These are phyloP conservation scores for Biscogniauxia mediterranea DNA, from an alignment of 2,329 filamentous ascomycete genomes.

Conservation along the genomic window DNA sequence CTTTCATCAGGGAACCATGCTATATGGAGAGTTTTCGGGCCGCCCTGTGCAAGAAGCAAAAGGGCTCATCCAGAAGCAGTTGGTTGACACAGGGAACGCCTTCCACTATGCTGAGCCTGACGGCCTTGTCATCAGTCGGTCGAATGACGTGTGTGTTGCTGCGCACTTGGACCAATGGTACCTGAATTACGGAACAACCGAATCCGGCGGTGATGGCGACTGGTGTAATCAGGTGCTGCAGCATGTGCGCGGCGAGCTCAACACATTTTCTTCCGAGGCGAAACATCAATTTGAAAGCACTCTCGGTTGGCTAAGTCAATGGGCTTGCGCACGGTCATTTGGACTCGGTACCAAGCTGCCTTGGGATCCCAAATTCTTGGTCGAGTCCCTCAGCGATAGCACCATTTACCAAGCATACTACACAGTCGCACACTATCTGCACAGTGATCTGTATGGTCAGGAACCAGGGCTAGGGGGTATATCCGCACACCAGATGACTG, in stretches of 20 bases:
- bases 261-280: slow-evolving; percentile 6
- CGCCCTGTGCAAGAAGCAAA: background rate
- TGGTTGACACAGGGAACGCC: slow-evolving; percentile 74
- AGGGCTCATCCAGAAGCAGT: slow-evolving; percentile 43
- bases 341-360: slow-evolving; percentile 5
- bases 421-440: slow-evolving; percentile 6
- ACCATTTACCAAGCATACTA: slow-evolving; percentile 9
- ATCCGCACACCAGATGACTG: slow-evolving; percentile 1
- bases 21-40: slow-evolving; percentile 83
- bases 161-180: slow-evolving; percentile 97
- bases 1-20: slow-evolving; percentile 91
- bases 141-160: slow-evolving; percentile 89
- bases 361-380: slow-evolving; percentile 1
- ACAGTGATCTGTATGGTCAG: slow-evolving; percentile 4
- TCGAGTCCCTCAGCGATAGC: slow-evolving; percentile 7
- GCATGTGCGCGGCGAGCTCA: slow-evolving; percentile 1
- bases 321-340: slow-evolving; percentile 2
- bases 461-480: background rate
- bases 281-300: slow-evolving; percentile 3
- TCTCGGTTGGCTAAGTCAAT: slow-evolving; percentile 6
- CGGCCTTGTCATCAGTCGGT: slow-evolving; percentile 82
- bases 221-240: slow-evolving; percentile 2
- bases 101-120: slow-evolving; percentile 95
- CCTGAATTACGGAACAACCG: slow-evolving; percentile 75
- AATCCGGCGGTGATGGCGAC: background rate